These are phyloP conservation scores for Mycosphaerella arachidis DNA, from an alignment of 2,329 filamentous ascomycete genomes.

Conservation along the genomic window DNA sequence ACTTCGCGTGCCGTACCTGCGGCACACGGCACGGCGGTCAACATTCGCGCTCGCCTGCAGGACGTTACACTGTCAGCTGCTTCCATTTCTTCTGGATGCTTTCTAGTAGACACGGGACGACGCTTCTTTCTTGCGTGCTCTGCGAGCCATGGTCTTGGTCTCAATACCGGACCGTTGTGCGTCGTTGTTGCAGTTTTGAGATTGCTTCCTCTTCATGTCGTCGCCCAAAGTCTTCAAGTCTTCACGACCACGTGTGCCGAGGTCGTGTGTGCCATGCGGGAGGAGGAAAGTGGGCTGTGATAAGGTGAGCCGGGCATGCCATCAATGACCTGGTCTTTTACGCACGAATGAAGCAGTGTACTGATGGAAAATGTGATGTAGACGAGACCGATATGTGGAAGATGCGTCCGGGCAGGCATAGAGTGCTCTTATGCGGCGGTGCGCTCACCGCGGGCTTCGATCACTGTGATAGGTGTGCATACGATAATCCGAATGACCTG, in stretches of 20 bases:
- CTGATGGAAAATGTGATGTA: background rate
- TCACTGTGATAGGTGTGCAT: conserved; percentile 15
- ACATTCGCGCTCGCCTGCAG: background rate
- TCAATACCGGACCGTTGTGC: no score
- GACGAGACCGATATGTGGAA: conserved; percentile 16
- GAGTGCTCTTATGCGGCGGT: conserved; percentile 15
- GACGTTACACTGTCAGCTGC: background rate
- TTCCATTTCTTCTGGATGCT: background rate
- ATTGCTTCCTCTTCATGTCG: conserved; percentile 7
- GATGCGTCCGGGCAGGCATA: conserved; percentile 18
- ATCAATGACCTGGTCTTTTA: no score
- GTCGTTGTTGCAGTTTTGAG: background rate
- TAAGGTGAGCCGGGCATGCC: conserved; percentile 6
- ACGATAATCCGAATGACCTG: background rate
- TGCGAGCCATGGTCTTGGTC: background rate
- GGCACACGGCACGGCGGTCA: background rate
- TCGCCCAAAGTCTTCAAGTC: conserved; percentile 13
- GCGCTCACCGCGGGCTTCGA: conserved; percentile 10
- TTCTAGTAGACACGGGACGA: conserved; percentile 2
- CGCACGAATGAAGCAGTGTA: background rate
- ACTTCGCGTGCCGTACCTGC: conserved; percentile 10
- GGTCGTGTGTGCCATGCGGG: conserved; percentile 19
- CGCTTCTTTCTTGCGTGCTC: background rate
- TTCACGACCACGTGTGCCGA: conserved; percentile 17
- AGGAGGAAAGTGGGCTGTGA: conserved; percentile 20